Base-by-base conservation (phyloP, 768 basidiomycete species). In the Collybia sp. region DNA sequence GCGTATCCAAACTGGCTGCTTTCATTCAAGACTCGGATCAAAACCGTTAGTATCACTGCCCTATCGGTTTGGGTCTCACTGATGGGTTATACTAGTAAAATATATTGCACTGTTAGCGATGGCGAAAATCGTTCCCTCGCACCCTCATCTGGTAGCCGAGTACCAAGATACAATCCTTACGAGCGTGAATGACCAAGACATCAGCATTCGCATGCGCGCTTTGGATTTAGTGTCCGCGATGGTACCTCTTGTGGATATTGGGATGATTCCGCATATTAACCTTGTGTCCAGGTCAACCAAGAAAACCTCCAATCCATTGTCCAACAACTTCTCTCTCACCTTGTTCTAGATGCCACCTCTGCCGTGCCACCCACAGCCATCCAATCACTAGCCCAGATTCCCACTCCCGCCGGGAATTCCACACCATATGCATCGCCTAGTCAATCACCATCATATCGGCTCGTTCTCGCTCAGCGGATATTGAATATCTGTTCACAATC, bases 61-160 rank as follows among this genome's bases (percentile, higher is more conserved):
- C 8, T 15, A 10, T 13, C 34, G 17, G 20, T 15, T 13, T 12
- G 11, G 12, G 34, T 16, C 32, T 9, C 20, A 13, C 44, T 40
- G 32, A 45, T 48, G 41, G 51, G 48, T 18, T 40, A 42, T 45
- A 55, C n/a, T 57, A 99, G 95, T 99, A 63, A 93, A 95, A 62
- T 99, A 98, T 61, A 98, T 99, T 50, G 88, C 96, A 0, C 75
- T 99, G 25, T 75, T 96, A 37, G 95, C 96, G 1, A 79, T 99
- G 79, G 88, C 86, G 45, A 95, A 96, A 68, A 97, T 99, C 56
- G 92, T 94, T 1, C 93, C 93, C 1, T 82, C 87, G 5, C 88
- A 96, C 60, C 88, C 93, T 1, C 77, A 93, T 54, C 78, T 99
- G 43, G 79, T 98, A 11, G 86, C 88, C 6, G 85, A 91, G 57